Percentiles rank a stretch among this genome's conserved stretches.
Evolutionary conservation across 2,329 filamentous ascomycete species (phyloP).

Genomic region (Colletotrichum sp.): DNA sequence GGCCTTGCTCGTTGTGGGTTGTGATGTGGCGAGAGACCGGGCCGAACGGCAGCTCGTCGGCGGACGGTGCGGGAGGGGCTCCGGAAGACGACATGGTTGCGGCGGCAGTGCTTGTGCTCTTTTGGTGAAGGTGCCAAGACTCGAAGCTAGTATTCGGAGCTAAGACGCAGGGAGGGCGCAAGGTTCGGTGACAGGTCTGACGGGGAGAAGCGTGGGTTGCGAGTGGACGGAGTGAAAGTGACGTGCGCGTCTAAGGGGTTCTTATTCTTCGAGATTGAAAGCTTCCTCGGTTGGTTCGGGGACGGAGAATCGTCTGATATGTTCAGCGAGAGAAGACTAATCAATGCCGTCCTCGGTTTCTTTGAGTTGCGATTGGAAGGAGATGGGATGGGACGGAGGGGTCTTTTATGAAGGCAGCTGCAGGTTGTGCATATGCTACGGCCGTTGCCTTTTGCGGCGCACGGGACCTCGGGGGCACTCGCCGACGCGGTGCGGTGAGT

Average conservation of each 20-base stretch:
- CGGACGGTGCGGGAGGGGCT: background rate
- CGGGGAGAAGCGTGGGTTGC: background rate
- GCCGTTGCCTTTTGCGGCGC: slow-evolving; percentile 6
- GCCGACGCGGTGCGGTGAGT: background rate
- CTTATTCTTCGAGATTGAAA: background rate
- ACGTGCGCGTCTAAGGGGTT: background rate
- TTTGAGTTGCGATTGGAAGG: background rate
- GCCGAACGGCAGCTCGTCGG: slow-evolving; percentile 10
- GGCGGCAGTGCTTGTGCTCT: background rate
- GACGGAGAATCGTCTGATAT: background rate
- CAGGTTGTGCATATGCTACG: background rate
- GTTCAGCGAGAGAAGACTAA: background rate
- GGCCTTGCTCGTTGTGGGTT: slow-evolving; percentile 29
- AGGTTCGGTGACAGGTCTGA: background rate
- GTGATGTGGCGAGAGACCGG: slow-evolving; percentile 25
- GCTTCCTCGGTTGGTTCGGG: background rate
- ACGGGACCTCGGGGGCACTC: background rate
- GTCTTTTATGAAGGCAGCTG: background rate
- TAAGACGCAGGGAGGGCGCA: background rate
- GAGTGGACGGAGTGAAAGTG: background rate
- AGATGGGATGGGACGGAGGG: background rate
- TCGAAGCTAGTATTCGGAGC: background rate
- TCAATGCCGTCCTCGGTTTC: background rate
- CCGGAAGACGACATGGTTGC: slow-evolving; percentile 3
- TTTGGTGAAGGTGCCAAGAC: background rate